These are phyloP conservation scores for Oxytropis ochrocephala DNA, from an alignment of 306 rosid genomes.

Conservation along the genomic window DNA sequence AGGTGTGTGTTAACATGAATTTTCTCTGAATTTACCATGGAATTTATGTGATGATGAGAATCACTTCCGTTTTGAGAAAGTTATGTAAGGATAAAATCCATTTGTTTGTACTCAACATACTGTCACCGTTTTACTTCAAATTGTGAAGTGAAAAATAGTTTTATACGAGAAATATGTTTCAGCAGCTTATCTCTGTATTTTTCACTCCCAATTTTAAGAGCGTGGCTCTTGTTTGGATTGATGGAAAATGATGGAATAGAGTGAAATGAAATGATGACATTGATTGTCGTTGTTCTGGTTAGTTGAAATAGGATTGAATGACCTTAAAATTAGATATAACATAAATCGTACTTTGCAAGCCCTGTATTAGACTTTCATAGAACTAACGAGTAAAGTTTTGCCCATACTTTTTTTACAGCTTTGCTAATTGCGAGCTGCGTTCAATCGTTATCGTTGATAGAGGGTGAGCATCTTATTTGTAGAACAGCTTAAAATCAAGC, in stretches of 20 bases:
- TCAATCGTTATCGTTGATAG: slow-evolving; percentile 69
- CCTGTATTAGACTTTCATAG: background rate
- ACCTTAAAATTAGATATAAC: background rate
- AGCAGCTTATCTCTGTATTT: background rate
- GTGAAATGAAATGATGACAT: too few species aligned
- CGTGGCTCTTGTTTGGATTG: background rate
- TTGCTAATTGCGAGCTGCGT: slow-evolving; percentile 85
- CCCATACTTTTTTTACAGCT: slow-evolving; percentile 43
- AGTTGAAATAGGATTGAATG: background rate
- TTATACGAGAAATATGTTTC: background rate
- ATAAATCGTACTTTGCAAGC: background rate
- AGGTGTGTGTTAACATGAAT: background rate
- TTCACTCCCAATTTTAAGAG: background rate
- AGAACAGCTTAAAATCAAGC: slow-evolving; percentile 5
- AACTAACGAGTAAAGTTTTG: background rate
- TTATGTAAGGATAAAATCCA: background rate
- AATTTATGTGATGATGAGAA: background rate
- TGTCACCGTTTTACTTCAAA: background rate
- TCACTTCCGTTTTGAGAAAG: background rate
- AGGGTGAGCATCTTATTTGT: slow-evolving; percentile 44
- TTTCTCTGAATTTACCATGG: background rate
- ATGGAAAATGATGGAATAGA: background rate
- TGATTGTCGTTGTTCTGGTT: background rate
- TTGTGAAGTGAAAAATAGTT: background rate
- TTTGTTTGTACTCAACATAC: background rate